These are phyloP conservation scores for Acanthamoeba castellanii DNA, from an alignment of 208 protist species.

Conservation along the genomic window DNA sequence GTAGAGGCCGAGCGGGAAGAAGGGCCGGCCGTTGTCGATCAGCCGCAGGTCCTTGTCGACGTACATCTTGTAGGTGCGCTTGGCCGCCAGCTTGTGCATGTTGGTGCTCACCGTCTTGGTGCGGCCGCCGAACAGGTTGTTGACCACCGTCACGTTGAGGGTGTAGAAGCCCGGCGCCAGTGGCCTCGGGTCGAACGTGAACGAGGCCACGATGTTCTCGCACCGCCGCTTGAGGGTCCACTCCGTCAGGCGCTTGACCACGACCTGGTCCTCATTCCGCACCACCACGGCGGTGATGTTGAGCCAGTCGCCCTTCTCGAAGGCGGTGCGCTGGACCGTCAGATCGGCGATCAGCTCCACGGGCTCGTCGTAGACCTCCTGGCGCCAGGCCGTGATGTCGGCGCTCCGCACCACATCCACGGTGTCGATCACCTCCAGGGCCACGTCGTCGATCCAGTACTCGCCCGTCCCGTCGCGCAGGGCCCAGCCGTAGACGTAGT, in stretches of 20 bases:
- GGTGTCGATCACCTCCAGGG: neutral
- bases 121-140: neutral
- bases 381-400: slow-evolving; percentile 9
- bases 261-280: neutral
- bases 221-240: neutral
- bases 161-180: slow-evolving; percentile 6
- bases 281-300: neutral
- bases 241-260: neutral
- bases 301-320: slow-evolving; percentile 20
- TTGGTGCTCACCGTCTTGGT: slow-evolving; percentile 30
- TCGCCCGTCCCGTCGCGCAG: neutral
- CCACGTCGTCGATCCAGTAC: slow-evolving; percentile 42
- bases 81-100: slow-evolving; percentile 25
- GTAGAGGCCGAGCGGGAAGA: slow-evolving; percentile 13
- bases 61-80: slow-evolving; percentile 29
- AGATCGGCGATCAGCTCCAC: slow-evolving; percentile 24
- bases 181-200: neutral
- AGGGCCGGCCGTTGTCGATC: slow-evolving; percentile 28
- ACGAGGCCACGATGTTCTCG: slow-evolving; percentile 35
- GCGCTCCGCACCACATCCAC: neutral
- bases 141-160: slow-evolving; percentile 15
- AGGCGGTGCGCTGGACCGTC: neutral
- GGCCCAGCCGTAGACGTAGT: neutral
- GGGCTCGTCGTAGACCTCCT: slow-evolving; percentile 21
- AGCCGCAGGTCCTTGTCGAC: slow-evolving; percentile 22